A percentile compares a stretch with the other conserved stretches of the same genome.
phyloP scores from a whole-genome alignment of 2,329 filamentous ascomycete species.

The Tolypocladium pustulatum region DNA sequence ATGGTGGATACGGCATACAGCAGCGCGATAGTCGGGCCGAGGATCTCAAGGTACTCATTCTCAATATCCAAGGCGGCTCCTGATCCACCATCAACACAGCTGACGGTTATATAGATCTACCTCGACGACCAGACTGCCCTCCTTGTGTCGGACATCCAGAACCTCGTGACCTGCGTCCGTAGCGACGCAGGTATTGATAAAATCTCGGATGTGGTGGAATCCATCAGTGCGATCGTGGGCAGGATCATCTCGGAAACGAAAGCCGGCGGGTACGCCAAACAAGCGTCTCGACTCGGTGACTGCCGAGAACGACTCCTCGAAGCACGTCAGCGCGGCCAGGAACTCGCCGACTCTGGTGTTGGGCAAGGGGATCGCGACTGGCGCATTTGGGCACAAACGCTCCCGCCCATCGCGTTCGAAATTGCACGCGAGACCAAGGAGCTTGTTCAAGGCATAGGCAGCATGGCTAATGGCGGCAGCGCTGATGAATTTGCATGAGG shows the following conservation, averaged over 20 bases:
- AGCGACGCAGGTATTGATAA: conserved; percentile 51
- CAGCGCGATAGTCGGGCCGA: conserved; percentile 31
- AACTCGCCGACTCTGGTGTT: conserved; percentile 41
- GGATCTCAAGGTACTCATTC: conserved; percentile 34
- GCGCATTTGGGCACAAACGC: conserved; percentile 55
- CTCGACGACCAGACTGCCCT: conserved; percentile 74
- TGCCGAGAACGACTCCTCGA: conserved; percentile 57
- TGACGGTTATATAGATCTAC: conserved; percentile 45
- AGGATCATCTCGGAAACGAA: conserved; percentile 60
- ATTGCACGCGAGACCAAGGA: conserved; percentile 76
- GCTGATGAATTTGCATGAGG: conserved; percentile 37
- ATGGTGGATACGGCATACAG: conserved; percentile 28
- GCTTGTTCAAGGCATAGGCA: conserved; percentile 36
- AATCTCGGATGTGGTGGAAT: conserved; percentile 58
- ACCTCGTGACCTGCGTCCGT: conserved; percentile 65
- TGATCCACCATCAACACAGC: conserved; percentile 4
- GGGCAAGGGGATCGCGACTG: conserved; percentile 41
- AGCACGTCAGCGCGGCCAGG: conserved; percentile 49
- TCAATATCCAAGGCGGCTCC: conserved; percentile 7
- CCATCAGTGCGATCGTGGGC: conserved; percentile 60
- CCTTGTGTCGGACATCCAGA: conserved; percentile 70
- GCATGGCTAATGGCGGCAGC: conserved; percentile 18
- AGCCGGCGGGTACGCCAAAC: conserved; percentile 38
- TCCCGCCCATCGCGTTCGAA: conserved; percentile 80
- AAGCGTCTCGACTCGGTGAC: conserved; percentile 46